Conservation (phyloP, 2,329 filamentous ascomycete species). For the Curvularia eragrostidis region DNA sequence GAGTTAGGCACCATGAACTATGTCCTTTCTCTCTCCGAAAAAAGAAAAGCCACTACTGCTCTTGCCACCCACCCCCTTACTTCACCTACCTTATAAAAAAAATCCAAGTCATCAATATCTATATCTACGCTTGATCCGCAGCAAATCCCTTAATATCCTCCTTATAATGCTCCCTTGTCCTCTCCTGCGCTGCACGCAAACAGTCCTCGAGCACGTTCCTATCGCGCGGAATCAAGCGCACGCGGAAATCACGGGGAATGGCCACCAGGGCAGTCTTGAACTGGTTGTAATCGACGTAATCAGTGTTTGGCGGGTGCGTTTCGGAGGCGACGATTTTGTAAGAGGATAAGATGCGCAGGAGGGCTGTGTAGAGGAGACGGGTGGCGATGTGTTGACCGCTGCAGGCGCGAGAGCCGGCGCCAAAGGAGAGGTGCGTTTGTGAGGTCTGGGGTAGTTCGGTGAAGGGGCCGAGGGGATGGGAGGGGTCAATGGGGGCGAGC, state of each 20-base stretch:
- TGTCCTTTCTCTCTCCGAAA: background rate
- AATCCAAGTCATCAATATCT: background rate
- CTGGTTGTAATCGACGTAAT: conserved; percentile 68
- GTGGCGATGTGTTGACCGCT: conserved; percentile 60
- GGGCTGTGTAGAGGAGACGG: conserved; percentile 58
- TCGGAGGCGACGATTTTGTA: conserved; percentile 60
- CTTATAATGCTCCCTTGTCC: background rate
- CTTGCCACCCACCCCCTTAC: background rate
- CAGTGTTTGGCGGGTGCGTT: conserved; percentile 62
- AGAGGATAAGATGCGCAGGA: conserved; percentile 58
- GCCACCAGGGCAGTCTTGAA: conserved; percentile 66
- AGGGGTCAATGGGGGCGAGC: conserved; percentile 39
- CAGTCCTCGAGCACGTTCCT: background rate
- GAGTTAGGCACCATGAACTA: background rate
- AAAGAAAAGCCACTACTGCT: background rate
- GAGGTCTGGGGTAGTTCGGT: conserved; percentile 34
- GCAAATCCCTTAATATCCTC: background rate
- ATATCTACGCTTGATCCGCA: background rate
- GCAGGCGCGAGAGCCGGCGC: conserved; percentile 60
- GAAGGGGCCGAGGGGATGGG: background rate
- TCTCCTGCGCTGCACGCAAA: background rate
- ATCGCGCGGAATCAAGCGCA: conserved; percentile 58
- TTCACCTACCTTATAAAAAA: background rate
- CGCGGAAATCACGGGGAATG: conserved; percentile 65
- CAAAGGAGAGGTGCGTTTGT: conserved; percentile 57